Base-by-base conservation (phyloP, 306 rosid species). In the Trichosanthes cucumerina region DNA sequence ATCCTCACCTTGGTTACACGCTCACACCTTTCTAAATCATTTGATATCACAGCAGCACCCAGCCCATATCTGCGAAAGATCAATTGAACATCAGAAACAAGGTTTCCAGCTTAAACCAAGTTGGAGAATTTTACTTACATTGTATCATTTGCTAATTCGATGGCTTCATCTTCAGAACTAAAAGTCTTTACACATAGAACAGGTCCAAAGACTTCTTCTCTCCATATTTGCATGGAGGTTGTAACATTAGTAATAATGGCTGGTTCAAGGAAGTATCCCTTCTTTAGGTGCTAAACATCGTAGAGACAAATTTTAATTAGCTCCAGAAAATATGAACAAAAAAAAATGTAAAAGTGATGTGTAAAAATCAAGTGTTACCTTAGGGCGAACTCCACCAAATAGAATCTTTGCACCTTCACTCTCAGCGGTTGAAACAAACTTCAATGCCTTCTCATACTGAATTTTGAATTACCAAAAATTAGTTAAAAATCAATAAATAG, bases 211-310 rank as follows among this genome's bases (percentile, higher is more conserved):
- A 92, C 97, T 88, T 95, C 99, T 81, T 92, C 97, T 83, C 78
- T 90, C 99, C 99, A 95, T 80, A 95, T 92, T 92, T 95, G 96
- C 99, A 95, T 92, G 77, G 92, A 86, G 75, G 90, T 88, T 65
- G 92, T 91, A 77, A 95, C 96, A 79, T 89, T 90, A 56, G 88
- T 85, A 78, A 95, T 88, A 71, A 95, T 52, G 46, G 97, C 86
- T 60, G 99, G 97, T 86, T 92, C 88, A 76, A 95, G 4, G 28
- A 89, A 95, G 87, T 82, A 95, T 57, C 99, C 99, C 70, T 88
- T 95, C 84, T 88, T 87, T 53, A 92, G 88, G 89, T 95, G 97
- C 97, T 95, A 89, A 77, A 86, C 87, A 82, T 57, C 77, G 75
- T 81, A 62, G 75, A 49, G 57, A 66, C 23, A 74, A 24, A 44